Evolutionary conservation across 2,329 filamentous ascomycete species (phyloP).

Genomic region (Botrytis fragariae): DNA sequence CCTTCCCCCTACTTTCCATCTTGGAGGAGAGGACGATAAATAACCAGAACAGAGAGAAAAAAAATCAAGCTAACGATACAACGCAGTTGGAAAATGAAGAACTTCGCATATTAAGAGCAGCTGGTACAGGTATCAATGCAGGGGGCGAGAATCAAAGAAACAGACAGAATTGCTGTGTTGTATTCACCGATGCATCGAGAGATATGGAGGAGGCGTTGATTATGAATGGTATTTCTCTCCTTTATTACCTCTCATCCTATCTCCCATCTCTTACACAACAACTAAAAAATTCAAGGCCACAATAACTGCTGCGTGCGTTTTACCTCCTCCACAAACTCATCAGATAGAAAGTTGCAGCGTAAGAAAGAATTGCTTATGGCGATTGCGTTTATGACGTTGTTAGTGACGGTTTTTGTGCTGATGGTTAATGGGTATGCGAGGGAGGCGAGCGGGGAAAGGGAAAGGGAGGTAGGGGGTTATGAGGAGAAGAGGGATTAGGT

Average conservation of each 20-base stretch:
- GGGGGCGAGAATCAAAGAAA: not conserved
- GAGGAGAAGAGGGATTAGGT: not conserved
- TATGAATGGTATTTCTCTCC: conserved; percentile 1
- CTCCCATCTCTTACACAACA: not conserved
- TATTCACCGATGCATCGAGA: conserved; percentile 31
- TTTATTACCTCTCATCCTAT: too few relatives aligned
- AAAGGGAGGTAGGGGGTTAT: not conserved
- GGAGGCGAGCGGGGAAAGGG: not conserved
- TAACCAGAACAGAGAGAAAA: not conserved
- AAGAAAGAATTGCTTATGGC: not conserved
- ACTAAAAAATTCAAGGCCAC: not conserved
- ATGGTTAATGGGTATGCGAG: not conserved
- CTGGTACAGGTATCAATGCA: not conserved
- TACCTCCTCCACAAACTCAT: not conserved
- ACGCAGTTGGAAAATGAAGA: conserved; percentile 16
- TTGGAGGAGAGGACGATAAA: not conserved
- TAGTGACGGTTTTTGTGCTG: not conserved
- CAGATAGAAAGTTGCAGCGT: not conserved
- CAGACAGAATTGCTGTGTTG: conserved; percentile 32
- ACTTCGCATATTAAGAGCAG: not conserved
- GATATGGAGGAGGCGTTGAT: conserved; percentile 25
- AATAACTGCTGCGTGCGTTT: conserved; percentile 32
- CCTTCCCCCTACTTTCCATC: not conserved
- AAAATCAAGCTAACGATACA: not conserved
- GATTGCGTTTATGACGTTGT: not conserved